phyloP scores from a whole-genome alignment of 805 yeast genomes.

The Crinitomyces ghanaensis region DNA sequence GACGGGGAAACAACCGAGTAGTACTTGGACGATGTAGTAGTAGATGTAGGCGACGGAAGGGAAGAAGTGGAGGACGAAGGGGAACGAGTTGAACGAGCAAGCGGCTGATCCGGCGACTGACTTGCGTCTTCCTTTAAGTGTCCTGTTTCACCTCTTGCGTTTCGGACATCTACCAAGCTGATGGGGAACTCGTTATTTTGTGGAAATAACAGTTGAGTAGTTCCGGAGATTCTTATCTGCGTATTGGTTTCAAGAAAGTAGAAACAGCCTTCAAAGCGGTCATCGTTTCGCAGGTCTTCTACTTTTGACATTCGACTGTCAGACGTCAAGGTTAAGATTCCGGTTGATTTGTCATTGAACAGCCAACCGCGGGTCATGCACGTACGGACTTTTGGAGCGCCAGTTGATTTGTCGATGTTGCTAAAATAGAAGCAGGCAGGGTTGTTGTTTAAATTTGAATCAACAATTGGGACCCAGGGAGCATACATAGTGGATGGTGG shows the following conservation, averaged over 20 bases:
- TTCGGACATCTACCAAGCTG: too few species aligned
- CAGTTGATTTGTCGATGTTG: too few species aligned
- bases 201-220: conserved; percentile 38
- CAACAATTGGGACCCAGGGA: too few species aligned
- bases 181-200: conserved; percentile 16
- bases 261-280: conserved; percentile 64
- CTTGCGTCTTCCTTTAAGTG: conserved; percentile 7
- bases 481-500: too few species aligned
- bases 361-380: conserved; percentile 65
- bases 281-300: conserved; percentile 31
- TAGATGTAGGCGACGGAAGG: conserved; percentile 3
- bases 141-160: too few species aligned
- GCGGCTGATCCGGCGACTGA: conserved; percentile 9
- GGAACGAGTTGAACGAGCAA: conserved; percentile 5
- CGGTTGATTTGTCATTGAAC: conserved; percentile 55
- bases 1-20: neutral
- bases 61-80: conserved; percentile 2
- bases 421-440: too few species aligned
- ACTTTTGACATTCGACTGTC: conserved; percentile 61
- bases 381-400: too few species aligned
- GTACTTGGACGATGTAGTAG: conserved; percentile 1
- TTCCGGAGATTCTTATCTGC: conserved; percentile 66
- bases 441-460: too few species aligned
- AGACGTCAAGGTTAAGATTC: conserved; percentile 56
- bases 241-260: conserved; percentile 50